These are phyloP conservation scores for Leccinum variicolor DNA, from an alignment of 768 basidiomycete species.

Conservation along the genomic window DNA sequence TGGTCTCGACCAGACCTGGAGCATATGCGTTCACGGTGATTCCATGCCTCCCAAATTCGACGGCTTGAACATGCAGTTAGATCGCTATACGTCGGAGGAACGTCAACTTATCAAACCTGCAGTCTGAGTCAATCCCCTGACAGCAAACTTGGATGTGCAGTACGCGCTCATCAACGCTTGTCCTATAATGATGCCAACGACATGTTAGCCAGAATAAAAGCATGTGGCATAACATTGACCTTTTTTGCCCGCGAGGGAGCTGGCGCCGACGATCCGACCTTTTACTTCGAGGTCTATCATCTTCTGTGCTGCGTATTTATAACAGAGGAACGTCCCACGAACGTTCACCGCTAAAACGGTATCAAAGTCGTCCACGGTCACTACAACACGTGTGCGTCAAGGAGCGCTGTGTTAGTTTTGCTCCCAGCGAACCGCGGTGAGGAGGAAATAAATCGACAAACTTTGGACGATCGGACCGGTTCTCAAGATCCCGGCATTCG, in stretches of 20 bases:
- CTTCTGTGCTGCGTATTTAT: slow-evolving; percentile 41
- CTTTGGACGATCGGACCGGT: slow-evolving; percentile 5
- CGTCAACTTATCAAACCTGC: slow-evolving; percentile 12
- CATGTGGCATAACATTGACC: slow-evolving; percentile 6
- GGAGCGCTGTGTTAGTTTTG: not conserved
- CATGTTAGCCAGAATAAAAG: not conserved
- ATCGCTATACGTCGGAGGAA: not conserved
- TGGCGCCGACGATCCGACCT: slow-evolving; percentile 40
- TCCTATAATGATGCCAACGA: slow-evolving; percentile 23
- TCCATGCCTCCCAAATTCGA: slow-evolving; percentile 29
- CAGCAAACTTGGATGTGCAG: slow-evolving; percentile 39
- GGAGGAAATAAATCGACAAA: not conserved
- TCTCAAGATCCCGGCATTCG: slow-evolving; percentile 18
- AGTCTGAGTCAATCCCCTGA: slow-evolving; percentile 40
- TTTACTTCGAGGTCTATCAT: slow-evolving; percentile 43
- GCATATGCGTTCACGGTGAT: slow-evolving; percentile 37
- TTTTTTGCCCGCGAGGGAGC: slow-evolving; percentile 36
- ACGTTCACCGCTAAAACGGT: slow-evolving; percentile 36
- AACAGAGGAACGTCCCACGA: slow-evolving; percentile 38
- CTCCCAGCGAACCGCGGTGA: not conserved
- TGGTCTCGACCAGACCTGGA: slow-evolving; percentile 28
- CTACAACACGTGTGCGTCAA: slow-evolving; percentile 16
- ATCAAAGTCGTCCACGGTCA: slow-evolving; percentile 32
- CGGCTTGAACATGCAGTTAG: slow-evolving; percentile 20
- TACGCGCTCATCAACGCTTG: slow-evolving; percentile 29